Base-by-base conservation (phyloP, 2,329 filamentous ascomycete genomes). In the Calonectria multiphialidica region DNA sequence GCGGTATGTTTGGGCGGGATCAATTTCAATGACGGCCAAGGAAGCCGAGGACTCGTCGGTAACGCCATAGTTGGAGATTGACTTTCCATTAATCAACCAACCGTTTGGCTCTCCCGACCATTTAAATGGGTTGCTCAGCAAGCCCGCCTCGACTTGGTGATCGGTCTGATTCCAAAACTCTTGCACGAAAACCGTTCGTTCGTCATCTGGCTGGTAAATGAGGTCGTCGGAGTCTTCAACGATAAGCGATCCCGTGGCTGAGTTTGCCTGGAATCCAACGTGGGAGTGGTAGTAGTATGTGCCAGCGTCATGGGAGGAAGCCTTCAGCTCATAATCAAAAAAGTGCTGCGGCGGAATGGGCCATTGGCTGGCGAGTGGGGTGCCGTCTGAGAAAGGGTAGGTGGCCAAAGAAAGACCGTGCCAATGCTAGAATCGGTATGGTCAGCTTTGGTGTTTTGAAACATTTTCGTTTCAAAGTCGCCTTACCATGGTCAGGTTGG, bases 151-250 rank as follows among this genome's bases (percentile, higher is more conserved):
- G 15, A 59, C 53, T 10, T 40, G 12, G 21, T 59, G 53, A 8
- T 59, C 53, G 33, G 53, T 59, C 23, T 59, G 35, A 21, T 59
- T 59, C 53, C 53, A 59, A n/a, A 59, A 59, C 21, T 59, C 53
- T 25, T 59, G 53, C 5, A 59, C 23, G 15, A 59, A 59, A 1
- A 59, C 21, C 12, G 53, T 59, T 59, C 53, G 53, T n/a, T 59
- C 53, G 16, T 59, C 53, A 25, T 59, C 53, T 25, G 35, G 35
- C 21, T 18, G 4, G 53, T 59, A 59, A 15, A 37, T 9, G 12
- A 53, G 35, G 53, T 40, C 12, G 33, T 59, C 35, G 2, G 25
- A 16, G 21, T 59, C 53, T 25, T 59, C 53, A 16, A 59, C 53
- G 18, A 59, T 59, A 16, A 59, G 21, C 9, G 21, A 23, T 4